phyloP scores from a whole-genome alignment of 176 grass and related monocot genomes.

The Aechmea fasciata region DNA sequence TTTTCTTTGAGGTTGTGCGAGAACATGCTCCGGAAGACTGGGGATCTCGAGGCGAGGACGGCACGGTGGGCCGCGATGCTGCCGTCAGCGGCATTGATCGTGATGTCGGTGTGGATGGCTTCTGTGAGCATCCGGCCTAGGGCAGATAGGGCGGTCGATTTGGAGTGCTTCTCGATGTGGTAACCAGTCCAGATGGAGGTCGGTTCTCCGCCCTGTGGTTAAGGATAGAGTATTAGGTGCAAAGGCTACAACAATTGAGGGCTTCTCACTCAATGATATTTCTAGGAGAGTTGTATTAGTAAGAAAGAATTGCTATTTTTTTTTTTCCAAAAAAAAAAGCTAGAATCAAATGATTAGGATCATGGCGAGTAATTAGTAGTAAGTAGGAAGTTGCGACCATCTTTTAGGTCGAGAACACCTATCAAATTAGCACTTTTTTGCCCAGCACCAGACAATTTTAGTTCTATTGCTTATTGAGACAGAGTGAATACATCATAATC shows the following conservation, averaged over 20 bases:
- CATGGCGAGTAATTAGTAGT: neutral
- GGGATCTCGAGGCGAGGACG: slow-evolving; percentile 52
- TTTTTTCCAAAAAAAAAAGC: no score
- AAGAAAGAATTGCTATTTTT: no score
- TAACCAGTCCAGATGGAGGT: slow-evolving; percentile 62
- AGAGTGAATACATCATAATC: no score
- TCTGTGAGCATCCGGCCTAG: slow-evolving; percentile 61
- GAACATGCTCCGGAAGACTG: slow-evolving; percentile 92
- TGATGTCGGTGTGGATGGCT: slow-evolving; percentile 78
- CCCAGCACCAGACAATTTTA: neutral
- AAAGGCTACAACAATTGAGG: neutral
- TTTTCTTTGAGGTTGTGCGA: slow-evolving; percentile 86
- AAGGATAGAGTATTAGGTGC: neutral
- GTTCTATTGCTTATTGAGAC: neutral
- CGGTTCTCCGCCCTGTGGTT: slow-evolving; percentile 67
- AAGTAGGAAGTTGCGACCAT: neutral
- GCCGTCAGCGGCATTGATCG: slow-evolving; percentile 56
- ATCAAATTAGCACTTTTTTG: neutral
- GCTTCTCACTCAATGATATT: no score
- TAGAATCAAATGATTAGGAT: no score
- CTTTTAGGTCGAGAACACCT: neutral
- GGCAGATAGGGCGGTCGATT: slow-evolving; percentile 33
- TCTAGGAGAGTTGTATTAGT: no score
- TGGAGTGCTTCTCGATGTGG: slow-evolving; percentile 46
- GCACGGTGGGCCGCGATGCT: slow-evolving; percentile 79